Base-by-base conservation (phyloP, 2,329 filamentous ascomycete species). In the Cryphonectria japonica region DNA sequence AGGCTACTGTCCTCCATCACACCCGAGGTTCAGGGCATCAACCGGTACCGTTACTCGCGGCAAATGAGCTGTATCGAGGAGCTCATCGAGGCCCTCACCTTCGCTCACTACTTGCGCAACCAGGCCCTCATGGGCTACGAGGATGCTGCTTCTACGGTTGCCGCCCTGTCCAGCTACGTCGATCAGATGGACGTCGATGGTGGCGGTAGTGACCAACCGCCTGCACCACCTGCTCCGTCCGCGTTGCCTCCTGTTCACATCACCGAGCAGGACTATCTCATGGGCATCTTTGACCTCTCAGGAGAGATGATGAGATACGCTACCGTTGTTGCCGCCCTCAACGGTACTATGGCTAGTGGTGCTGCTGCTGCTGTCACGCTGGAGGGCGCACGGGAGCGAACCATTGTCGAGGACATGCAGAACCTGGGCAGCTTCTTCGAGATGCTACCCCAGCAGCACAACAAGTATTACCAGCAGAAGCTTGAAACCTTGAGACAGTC, bases 281-380 rank as follows among this genome's bases (percentile, higher is more conserved):
- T 96, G 73, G 96, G 95, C 11, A 82, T 99, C 2, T 98, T 97
- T 78, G 96, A 99, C 80, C 88, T 98, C 75, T 95, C 95, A 1
- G 96, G 96, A 54, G 96, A 99, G 83, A 86, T 98, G 84, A 99
- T 99, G 96, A 89, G 95, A 41, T 98, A 98, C 81, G 94, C 94
- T 0, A 96, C 97, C 66, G 95, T 95, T 7, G 90, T 91, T 37
- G 92, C 97, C 79, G 94, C 94, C 0, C 92, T 94, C 6, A 91
- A 85, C 9, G 92, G 92, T 19, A 82, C 80, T 75, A 80, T 85
- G 73, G 85, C 83, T 4, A 75, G 54, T 72, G 75, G 75, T 73
- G 66, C 71, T 29, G 75, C 74, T 73, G 66, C 34, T 34, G 34
- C 34, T 34, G 34, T 71, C 26, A 72, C 69, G 54, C 70, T 72